Evolutionary conservation across 164 flowering plant genomes (phyloP), one percentile per base, ranked within the genome.

Genomic region (Liquidambar formosana): DNA sequence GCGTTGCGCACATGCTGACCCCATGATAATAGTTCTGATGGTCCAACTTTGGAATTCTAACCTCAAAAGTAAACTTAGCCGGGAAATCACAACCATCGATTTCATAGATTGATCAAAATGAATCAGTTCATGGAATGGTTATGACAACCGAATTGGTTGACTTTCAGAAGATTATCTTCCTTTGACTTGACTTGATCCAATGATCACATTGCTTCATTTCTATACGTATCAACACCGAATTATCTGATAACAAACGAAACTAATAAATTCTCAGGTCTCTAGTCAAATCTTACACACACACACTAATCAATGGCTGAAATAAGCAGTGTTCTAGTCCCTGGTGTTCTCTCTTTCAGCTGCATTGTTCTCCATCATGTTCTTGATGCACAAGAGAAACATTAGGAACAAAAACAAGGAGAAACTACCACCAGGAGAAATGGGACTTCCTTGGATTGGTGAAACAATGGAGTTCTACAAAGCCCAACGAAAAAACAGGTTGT

Each of bases 371-470:
- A 22, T 67, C 6, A 13, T 65, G 18, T 15, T 69, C 58, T 28
- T 74, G 65, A 46, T 3, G 8, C 47, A 18, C 27, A 51, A n/a
- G 66, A 52, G 25, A 33, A 62, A 19, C 56, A 38, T 4, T 16
- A 23, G 6, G 41, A 33, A 45, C 60, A 63, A 19, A 57, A 56
- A 5, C 60, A 65, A 57, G 78, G 80, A 61, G 45, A 74, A 60
- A 28, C 73, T 85, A 0, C 97, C 93, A 15, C 94, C 93, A 8
- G 97, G 97, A 10, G 74, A 75, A 4, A 72, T 88, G 87, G 97
- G 92, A 9, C 75, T 82, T 25, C 91, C 95, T n/a, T 85, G 86
- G 88, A 81, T 92, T 0, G 97, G 97, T 0, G 92, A 92, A 57
- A 92, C 97, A 0, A 57, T 81, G 44, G 85, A 80, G 12, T 92